Conservation (phyloP, 345 rosid genomes). For the Litchi chinensis region DNA sequence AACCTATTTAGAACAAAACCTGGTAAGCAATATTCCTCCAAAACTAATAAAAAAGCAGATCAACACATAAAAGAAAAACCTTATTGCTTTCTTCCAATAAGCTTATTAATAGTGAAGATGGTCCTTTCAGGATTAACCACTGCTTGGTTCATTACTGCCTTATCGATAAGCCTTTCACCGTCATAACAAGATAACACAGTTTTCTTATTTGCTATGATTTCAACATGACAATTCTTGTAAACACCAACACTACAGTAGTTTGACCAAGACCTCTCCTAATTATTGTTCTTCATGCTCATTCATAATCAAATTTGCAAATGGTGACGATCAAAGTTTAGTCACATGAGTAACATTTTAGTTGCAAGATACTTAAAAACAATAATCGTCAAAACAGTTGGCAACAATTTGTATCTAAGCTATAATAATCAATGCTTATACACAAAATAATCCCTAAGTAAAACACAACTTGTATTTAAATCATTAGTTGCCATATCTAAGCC, state of each 20-base stretch:
- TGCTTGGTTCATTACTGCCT: constrained; percentile 97
- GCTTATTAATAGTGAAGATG: constrained; percentile 85
- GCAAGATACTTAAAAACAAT: too few relatives aligned
- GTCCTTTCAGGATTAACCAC: constrained; percentile 88
- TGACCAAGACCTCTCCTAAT: constrained; percentile 95
- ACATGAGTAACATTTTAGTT: too few relatives aligned
- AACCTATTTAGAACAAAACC: constrained; percentile 45
- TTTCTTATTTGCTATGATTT: constrained; percentile 95
- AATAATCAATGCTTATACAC: too few relatives aligned
- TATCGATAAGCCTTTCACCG: constrained; percentile 85
- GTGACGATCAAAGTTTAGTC: too few relatives aligned
- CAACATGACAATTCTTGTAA: constrained; percentile 93
- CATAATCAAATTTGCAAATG: too few relatives aligned
- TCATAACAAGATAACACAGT: constrained; percentile 97
- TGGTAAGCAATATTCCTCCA: not conserved
- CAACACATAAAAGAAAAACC: constrained; percentile 14
- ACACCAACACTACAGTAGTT: constrained; percentile 98
- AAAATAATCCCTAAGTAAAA: too few relatives aligned
- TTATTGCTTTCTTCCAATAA: constrained; percentile 95
- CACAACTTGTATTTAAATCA: too few relatives aligned
- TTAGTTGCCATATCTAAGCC: too few relatives aligned
- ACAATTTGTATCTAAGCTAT: too few relatives aligned
- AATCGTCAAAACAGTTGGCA: too few relatives aligned
- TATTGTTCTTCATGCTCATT: constrained; percentile 44
- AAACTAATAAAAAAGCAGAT: not conserved